Base-by-base conservation (phyloP, 257 asterid species). In the Solanum arcanum region DNA sequence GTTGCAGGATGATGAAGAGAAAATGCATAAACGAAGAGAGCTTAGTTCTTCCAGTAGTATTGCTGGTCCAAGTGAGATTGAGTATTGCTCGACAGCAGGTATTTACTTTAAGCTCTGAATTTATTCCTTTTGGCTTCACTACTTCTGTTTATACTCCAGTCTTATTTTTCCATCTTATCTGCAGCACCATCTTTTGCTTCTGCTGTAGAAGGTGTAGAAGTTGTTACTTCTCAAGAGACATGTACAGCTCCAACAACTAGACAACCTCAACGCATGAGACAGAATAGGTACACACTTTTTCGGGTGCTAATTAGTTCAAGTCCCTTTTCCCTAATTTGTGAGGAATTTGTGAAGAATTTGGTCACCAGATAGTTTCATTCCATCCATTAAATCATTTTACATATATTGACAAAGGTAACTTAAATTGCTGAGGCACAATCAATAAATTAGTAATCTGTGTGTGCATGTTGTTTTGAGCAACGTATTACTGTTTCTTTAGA, bases 1-100 rank as follows among this genome's bases (percentile, higher is more conserved):
- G 89, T 91, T 95, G 89, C 97, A 89, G 89, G 99, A 97, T 83
- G 99, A 96, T 83, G 99, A 94, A 93, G 98, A 92, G 66, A 95
- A 92, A 89, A 89, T 91, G 78, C 85, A 88, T 86, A 95, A 92
- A 89, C 93, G 89, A 86, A 91, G 93, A 91, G 99, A 93, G 90
- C 82, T 90, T 66, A 90, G 92, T 89, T 91, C 97, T 84, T 91
- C 96, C 66, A 89, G 93, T 89, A 91, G 93, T 86, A 90, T 90
- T 88, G 84, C 91, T 89, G 92, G 92, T 86, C 92, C 94, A 60
- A 88, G 90, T 42, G 97, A 91, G 82, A 92, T 92, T 77, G 98
- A 93, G 68, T 88, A 88, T 87, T 91, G 93, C 88, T 93, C 97
- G 20, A 91, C 95, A 69, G 89, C 91, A 93, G 99, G 99, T 95